Conservation (phyloP, 2,329 filamentous ascomycete species). For the Cladosporium sp. region DNA sequence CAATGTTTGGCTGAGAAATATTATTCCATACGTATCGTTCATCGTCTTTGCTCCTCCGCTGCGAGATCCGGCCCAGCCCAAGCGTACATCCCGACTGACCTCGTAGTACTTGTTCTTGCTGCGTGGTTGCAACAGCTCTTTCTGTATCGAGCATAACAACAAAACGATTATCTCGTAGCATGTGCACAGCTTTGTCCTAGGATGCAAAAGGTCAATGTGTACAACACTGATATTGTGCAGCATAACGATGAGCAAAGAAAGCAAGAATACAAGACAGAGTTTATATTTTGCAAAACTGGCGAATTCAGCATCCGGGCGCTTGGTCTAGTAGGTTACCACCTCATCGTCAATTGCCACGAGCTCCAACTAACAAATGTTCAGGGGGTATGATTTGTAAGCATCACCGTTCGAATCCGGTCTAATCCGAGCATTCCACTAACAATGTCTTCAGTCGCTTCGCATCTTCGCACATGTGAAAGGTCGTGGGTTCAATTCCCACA, state of each 20-base stretch:
- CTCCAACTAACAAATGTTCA: not conserved
- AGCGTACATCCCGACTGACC: too few species aligned
- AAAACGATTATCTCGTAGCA: too few species aligned
- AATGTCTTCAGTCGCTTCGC: slow-evolving; percentile 5
- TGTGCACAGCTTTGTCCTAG: not conserved
- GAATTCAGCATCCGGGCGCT: not conserved
- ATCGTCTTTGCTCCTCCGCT: too few species aligned
- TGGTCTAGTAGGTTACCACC: slow-evolving; percentile 3
- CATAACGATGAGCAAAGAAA: too few species aligned
- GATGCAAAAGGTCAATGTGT: too few species aligned
- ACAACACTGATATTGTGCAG: too few species aligned
- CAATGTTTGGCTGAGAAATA: too few species aligned
- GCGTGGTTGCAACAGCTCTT: not conserved
- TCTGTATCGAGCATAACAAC: too few species aligned
- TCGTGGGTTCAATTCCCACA: slow-evolving; percentile 18
- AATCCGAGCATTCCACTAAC: not conserved
- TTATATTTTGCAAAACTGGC: too few species aligned
- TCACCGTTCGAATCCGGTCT: not conserved
- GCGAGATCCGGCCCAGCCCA: not conserved
- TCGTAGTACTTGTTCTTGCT: not conserved
- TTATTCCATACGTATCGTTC: too few species aligned
- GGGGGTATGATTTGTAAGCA: slow-evolving; percentile 16
- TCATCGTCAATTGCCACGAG: too few species aligned
- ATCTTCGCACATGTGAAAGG: slow-evolving; percentile 12
- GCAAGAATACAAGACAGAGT: too few species aligned